phyloP scores from a whole-genome alignment of 2,329 filamentous ascomycete genomes.

The Trichoderma koningiopsis region DNA sequence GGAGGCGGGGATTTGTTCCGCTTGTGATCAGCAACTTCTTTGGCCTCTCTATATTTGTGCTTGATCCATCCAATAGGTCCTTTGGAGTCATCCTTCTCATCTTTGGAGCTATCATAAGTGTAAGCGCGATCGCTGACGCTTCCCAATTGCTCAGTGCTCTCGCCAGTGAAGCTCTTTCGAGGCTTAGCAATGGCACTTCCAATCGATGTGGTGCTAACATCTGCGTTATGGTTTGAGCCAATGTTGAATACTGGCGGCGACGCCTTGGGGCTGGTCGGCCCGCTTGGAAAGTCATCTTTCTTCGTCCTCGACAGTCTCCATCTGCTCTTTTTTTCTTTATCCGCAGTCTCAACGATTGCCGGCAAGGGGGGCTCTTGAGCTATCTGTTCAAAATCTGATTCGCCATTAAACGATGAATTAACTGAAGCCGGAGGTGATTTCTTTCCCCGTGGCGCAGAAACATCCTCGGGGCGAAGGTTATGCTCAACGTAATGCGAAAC shows the following conservation, averaged over 20 bases:
- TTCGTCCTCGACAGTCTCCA: constrained; percentile 70
- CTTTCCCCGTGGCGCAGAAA: constrained; percentile 64
- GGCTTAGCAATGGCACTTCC: constrained; percentile 59
- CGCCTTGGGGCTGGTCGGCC: constrained; percentile 43
- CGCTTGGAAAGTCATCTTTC: constrained; percentile 55
- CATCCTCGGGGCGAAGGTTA: constrained; percentile 47
- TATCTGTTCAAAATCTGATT: constrained; percentile 74
- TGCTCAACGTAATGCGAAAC: constrained; percentile 49
- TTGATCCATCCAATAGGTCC: constrained; percentile 61
- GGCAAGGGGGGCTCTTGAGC: constrained; percentile 55
- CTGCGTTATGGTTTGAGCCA: constrained; percentile 65
- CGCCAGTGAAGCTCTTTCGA: constrained; percentile 54
- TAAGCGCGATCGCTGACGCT: constrained; percentile 44
- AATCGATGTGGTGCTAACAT: constrained; percentile 68
- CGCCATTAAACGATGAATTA: constrained; percentile 76
- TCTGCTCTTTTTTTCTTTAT: constrained; percentile 70
- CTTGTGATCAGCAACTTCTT: constrained; percentile 57
- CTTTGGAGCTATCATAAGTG: constrained; percentile 43
- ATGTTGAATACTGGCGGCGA: constrained; percentile 50
- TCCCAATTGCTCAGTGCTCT: constrained; percentile 51
- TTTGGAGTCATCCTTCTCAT: constrained; percentile 55
- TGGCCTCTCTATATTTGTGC: constrained; percentile 61
- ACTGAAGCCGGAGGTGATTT: constrained; percentile 76
- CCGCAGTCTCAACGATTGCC: constrained; percentile 39
- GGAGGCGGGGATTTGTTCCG: constrained; percentile 59